Evolutionary conservation across 257 asterid genomes (phyloP).

Genomic region (Forsythia viridissima): DNA sequence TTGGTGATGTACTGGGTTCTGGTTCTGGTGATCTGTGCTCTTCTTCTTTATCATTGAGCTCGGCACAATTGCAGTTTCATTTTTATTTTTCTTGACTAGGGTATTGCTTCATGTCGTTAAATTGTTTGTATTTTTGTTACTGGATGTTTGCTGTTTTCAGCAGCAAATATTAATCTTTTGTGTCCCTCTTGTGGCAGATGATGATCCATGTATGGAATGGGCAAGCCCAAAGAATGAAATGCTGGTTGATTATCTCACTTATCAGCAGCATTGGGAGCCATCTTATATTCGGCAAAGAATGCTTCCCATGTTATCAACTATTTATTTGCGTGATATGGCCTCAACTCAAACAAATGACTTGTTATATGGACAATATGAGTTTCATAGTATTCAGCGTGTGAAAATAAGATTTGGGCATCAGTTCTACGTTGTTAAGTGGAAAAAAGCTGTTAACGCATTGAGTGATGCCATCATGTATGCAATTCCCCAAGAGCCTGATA

Average conservation of each 20-base stretch:
- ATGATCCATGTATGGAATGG: slow-evolving; percentile 54
- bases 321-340: slow-evolving; percentile 66
- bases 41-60: slow-evolving; percentile 1
- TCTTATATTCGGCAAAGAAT: slow-evolving; percentile 76
- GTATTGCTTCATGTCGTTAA: slow-evolving; percentile 5
- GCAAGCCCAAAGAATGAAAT: slow-evolving; percentile 59
- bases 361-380: slow-evolving; percentile 68
- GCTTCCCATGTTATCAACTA: slow-evolving; percentile 80
- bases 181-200: slow-evolving; percentile 51
- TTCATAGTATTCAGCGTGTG: slow-evolving; percentile 73
- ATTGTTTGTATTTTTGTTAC: neutral
- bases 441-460: slow-evolving; percentile 42
- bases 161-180: neutral
- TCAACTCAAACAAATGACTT: slow-evolving; percentile 45
- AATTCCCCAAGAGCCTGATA: slow-evolving; percentile 45
- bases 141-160: neutral
- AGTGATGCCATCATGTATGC: slow-evolving; percentile 26
- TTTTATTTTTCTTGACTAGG: neutral
- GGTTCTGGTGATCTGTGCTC: too few species aligned
- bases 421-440: slow-evolving; percentile 75
- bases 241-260: slow-evolving; percentile 72
- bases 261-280: slow-evolving; percentile 86
- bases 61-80: slow-evolving; percentile 1
- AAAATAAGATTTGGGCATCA: slow-evolving; percentile 72
- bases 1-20: too few species aligned